phyloP scores from a whole-genome alignment of 164 flowering plant species.

The Vitis rupestris region DNA sequence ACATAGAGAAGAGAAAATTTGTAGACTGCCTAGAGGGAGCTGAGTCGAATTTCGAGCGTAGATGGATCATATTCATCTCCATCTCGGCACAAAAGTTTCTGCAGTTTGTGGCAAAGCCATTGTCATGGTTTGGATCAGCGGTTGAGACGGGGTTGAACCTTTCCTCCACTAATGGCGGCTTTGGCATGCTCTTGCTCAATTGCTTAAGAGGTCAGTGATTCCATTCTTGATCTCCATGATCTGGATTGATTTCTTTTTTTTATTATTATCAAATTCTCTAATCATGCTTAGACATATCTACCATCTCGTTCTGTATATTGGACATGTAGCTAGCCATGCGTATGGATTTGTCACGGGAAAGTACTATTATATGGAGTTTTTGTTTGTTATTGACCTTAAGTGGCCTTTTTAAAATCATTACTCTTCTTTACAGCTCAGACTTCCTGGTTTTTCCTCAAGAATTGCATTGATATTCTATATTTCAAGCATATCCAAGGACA shows the following conservation, averaged over 20 bases:
- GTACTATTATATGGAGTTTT: no score
- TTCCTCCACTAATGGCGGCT: slow-evolving; percentile 9
- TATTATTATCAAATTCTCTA: no score
- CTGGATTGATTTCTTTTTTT: not conserved
- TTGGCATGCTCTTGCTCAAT: slow-evolving; percentile 18
- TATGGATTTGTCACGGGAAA: no score
- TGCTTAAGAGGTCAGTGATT: slow-evolving; percentile 20
- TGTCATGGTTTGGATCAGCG: slow-evolving; percentile 23
- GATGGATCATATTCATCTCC: slow-evolving; percentile 35
- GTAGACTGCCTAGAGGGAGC: slow-evolving; percentile 17
- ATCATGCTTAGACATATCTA: no score
- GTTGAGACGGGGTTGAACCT: slow-evolving; percentile 31
- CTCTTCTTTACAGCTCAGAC: no score
- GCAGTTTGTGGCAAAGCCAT: slow-evolving; percentile 13
- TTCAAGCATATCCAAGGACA: no score
- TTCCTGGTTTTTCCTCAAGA: no score
- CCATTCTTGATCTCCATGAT: not conserved
- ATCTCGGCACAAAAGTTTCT: slow-evolving; percentile 20
- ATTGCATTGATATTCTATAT: no score
- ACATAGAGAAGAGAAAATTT: slow-evolving; percentile 17
- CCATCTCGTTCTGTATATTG: no score
- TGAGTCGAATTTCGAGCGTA: slow-evolving; percentile 12
- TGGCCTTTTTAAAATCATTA: no score
- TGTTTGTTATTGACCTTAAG: no score
- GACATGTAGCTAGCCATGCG: no score